Conservation (phyloP, 805 yeast genomes). For the Komagataella kurtzmanii region DNA sequence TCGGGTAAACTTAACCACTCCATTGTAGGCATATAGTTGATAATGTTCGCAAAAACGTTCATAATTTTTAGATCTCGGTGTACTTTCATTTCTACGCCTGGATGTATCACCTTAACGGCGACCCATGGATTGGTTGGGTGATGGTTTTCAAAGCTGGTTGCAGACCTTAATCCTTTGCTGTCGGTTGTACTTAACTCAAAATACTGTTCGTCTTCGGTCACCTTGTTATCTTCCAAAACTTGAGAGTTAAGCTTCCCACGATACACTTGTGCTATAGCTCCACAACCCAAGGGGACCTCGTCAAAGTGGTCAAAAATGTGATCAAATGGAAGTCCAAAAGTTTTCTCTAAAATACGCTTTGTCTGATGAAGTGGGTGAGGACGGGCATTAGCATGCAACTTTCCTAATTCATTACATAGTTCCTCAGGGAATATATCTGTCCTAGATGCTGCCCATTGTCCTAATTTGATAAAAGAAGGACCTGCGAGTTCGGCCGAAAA, state of each 20-base stretch:
- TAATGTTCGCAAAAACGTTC: conserved; percentile 59
- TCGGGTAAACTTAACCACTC: conserved; percentile 95
- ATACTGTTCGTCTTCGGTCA: conserved; percentile 9
- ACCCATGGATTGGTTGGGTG: conserved; percentile 40
- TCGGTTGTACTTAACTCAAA: conserved; percentile 14
- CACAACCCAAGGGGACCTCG: conserved; percentile 81
- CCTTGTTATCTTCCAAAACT: conserved; percentile 12
- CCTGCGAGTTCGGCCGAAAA: conserved; percentile 74
- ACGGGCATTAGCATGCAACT: conserved; percentile 72
- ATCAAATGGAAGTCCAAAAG: conserved; percentile 46
- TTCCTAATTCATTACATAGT: conserved; percentile 64
- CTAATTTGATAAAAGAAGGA: conserved; percentile 81
- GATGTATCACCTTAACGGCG: conserved; percentile 90
- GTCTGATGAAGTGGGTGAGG: conserved; percentile 60
- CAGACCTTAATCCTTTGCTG: not conserved
- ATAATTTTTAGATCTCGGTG: conserved; percentile 75
- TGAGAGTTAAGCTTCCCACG: conserved; percentile 45
- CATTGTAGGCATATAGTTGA: conserved; percentile 80
- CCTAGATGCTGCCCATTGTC: conserved; percentile 99
- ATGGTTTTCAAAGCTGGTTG: conserved; percentile 12
- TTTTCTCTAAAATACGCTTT: conserved; percentile 36
- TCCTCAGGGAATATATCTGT: conserved; percentile 80
- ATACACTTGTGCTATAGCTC: conserved; percentile 96
- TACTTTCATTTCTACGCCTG: conserved; percentile 60
- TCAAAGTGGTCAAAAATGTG: conserved; percentile 73